Evolutionary conservation across 805 yeast species (phyloP), one percentile per base, ranked within the genome.

Genomic region (Teunomyces tritomae): DNA sequence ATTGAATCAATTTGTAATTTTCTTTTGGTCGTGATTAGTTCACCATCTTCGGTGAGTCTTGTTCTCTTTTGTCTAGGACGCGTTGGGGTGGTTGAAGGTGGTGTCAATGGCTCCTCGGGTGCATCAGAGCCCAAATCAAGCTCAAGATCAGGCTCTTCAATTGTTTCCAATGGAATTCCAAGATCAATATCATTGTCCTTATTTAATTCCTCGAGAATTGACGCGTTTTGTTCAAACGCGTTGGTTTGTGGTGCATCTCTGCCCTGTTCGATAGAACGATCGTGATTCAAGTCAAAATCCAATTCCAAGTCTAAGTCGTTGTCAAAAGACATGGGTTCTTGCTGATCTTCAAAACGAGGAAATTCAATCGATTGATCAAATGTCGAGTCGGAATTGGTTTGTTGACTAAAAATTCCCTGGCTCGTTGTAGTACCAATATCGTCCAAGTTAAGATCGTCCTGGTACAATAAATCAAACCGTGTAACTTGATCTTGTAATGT

Each of bases 401-500:
- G 43, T 28, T 56, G 80, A 65, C 53, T 47, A 44, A 59, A 52
- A n/a, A 54, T 39, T 28, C 55, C 56, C 43, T 49, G 35, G 28
- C 46, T 48, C 8, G 48, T 37, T 3, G 45, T 43, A 30, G 45
- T 44, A 1, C 45, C 30, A 13, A 55, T 62, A 11, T 66, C 71
- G 43, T 67, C 73, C 46, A 72, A 57, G 28, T 63, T 54, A 52
- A 73, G 66, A 28, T 86, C 86, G 40, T 82, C 87, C 54, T 83
- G 87, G 52, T 78, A 79, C 35, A 87, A 68, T 53, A 89, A 79
- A 58, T 88, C 95, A 33, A 83, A 76, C 49, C 84, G 88, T 0
- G 96, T 85, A 39, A 89, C 84, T 14, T 88, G 87, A 65, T 90
- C 96, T 57, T 78, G 82, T 55, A 90, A 72, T 1, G 83, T 79